Evolutionary conservation across 2,329 filamentous ascomycete genomes (phyloP).

Genomic region (Fusarium torreyae): DNA sequence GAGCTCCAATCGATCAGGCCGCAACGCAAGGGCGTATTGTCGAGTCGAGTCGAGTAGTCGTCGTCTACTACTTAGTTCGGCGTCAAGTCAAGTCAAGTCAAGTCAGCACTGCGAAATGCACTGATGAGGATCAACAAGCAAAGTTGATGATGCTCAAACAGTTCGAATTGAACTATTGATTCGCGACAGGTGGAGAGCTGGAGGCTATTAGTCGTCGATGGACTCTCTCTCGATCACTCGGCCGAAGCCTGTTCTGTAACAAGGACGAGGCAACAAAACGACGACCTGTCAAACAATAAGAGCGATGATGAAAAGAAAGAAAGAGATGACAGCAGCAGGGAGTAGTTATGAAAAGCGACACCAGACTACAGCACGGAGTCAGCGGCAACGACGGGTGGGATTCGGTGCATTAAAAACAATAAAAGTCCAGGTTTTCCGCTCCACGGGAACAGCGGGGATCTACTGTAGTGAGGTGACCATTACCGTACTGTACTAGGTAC

Average conservation of each 20-base stretch:
- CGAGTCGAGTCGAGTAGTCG: slow-evolving; percentile 15
- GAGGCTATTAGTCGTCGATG: slow-evolving; percentile 10
- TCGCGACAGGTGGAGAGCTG: neutral
- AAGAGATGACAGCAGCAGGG: slow-evolving; percentile 17
- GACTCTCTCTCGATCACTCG: slow-evolving; percentile 36
- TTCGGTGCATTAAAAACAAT: slow-evolving; percentile 47
- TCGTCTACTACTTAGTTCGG: slow-evolving; percentile 12
- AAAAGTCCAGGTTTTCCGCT: slow-evolving; percentile 39
- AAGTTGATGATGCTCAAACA: slow-evolving; percentile 7
- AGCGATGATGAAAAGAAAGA: slow-evolving; percentile 21
- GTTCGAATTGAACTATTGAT: slow-evolving; percentile 1
- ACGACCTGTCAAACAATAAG: slow-evolving; percentile 20
- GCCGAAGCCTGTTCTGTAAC: slow-evolving; percentile 31
- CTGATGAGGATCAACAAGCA: slow-evolving; percentile 6
- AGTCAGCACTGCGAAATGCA: slow-evolving; percentile 7
- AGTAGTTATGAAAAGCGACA: slow-evolving; percentile 33
- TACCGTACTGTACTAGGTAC: slow-evolving; percentile 20
- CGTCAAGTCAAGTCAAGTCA: slow-evolving; percentile 16
- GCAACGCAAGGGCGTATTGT: slow-evolving; percentile 41
- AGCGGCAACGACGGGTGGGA: slow-evolving; percentile 33
- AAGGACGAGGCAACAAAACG: slow-evolving; percentile 22
- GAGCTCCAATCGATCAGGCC: slow-evolving; percentile 40
- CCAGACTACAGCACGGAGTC: slow-evolving; percentile 23
- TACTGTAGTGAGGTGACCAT: neutral
- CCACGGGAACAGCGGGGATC: slow-evolving; percentile 41